A percentile compares a stretch with the other conserved stretches of the same genome.
Conservation (phyloP, 768 basidiomycete species). For the Chalciporus piperatus region DNA sequence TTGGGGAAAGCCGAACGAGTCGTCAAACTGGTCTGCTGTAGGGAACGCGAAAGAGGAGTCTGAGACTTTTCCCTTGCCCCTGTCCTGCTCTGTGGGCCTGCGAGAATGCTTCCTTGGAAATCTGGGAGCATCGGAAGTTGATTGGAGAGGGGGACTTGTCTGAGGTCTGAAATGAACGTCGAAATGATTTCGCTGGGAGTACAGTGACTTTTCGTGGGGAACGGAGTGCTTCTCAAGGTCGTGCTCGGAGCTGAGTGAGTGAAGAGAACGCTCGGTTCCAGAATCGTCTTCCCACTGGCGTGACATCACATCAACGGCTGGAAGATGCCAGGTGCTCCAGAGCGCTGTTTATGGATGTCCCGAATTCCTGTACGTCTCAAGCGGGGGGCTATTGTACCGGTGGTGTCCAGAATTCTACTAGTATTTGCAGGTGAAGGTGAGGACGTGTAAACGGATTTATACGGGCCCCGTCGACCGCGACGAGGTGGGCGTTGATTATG, state of each 20-base stretch:
- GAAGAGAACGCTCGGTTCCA: conserved; percentile 38
- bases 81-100: conserved; percentile 24
- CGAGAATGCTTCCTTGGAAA: conserved; percentile 25
- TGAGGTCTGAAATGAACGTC: conserved; percentile 45
- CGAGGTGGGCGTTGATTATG: not conserved
- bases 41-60: conserved; percentile 29
- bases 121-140: conserved; percentile 10
- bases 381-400: not conserved
- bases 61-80: conserved; percentile 24
- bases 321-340: not conserved
- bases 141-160: conserved; percentile 34
- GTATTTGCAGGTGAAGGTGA: not conserved
- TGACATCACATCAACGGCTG: conserved; percentile 15
- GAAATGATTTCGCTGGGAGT: conserved; percentile 39
- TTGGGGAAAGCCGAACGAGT: conserved; percentile 26
- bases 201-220: conserved; percentile 13
- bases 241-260: conserved; percentile 51
- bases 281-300: conserved; percentile 8
- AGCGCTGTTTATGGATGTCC: not conserved
- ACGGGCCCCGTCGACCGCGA: not conserved
- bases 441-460: not conserved
- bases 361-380: not conserved
- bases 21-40: conserved; percentile 22
- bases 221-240: conserved; percentile 39
- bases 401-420: not conserved